Percentiles rank a stretch among this genome's conserved stretches.
phyloP scores from a whole-genome alignment of 352 stramenopile genomes.

The Elongisporangium prolatum region DNA sequence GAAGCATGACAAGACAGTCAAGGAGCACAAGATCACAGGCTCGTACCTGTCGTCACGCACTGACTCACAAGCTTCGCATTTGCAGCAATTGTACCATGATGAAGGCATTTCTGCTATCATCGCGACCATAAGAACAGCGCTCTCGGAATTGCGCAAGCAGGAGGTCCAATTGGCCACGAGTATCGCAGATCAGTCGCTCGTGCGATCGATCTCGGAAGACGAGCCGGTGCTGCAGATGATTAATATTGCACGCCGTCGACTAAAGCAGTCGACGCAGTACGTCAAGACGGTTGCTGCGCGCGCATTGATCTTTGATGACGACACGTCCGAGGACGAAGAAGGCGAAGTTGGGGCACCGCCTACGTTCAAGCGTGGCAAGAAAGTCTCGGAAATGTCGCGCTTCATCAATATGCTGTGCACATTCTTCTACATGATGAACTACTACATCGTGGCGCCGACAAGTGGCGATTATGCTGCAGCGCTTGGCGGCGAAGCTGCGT shows the following conservation, averaged over 20 bases:
- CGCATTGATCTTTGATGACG: conserved; percentile 76
- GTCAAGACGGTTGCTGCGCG: conserved; percentile 79
- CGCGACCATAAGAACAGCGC: conserved; percentile 63
- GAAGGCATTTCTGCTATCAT: conserved; percentile 88
- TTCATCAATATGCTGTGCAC: conserved; percentile 94
- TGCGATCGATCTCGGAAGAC: conserved; percentile 65
- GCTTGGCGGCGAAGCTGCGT: conserved; percentile 84
- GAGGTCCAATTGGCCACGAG: conserved; percentile 30
- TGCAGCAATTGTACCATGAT: conserved; percentile 85
- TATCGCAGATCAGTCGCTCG: conserved; percentile 15
- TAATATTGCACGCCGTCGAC: conserved; percentile 45
- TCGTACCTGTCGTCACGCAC: conserved; percentile 78
- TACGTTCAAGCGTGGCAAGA: conserved; percentile 43
- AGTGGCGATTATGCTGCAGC: conserved; percentile 89
- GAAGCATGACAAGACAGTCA: conserved; percentile 86
- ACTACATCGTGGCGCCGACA: conserved; percentile 96
- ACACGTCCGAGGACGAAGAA: conserved; percentile 82
- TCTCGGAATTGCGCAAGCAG: conserved; percentile 51
- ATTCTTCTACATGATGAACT: conserved; percentile 98
- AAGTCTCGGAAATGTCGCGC: conserved; percentile 59
- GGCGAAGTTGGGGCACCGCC: conserved; percentile 17
- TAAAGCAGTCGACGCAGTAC: conserved; percentile 83
- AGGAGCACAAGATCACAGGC: conserved; percentile 83
- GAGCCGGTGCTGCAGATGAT: conserved; percentile 76
- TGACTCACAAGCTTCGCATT: conserved; percentile 76